These are phyloP conservation scores for Pyrrhoderma lamaoense DNA, from an alignment of 1,284 basidiomycete genomes.

Conservation along the genomic window DNA sequence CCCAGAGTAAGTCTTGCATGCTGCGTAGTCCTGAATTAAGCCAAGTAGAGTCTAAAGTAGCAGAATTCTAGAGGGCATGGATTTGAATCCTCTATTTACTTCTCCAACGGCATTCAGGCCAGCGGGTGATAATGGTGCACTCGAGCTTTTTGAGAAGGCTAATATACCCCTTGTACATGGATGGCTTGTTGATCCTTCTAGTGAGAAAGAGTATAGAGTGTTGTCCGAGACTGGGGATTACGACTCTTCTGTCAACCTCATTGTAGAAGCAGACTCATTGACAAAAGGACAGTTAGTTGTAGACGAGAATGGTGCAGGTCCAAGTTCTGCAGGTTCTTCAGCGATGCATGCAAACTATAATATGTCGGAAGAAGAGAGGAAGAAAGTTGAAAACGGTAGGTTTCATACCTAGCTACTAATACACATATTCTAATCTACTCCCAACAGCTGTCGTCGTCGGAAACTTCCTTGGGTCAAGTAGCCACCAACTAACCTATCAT, in stretches of 20 bases:
- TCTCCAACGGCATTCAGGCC: slow-evolving; percentile 60
- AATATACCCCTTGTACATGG: slow-evolving; percentile 81
- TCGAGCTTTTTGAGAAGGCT: slow-evolving; percentile 79
- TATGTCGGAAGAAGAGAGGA: slow-evolving; percentile 42
- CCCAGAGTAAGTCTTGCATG: slow-evolving; percentile 52
- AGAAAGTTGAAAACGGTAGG: slow-evolving; percentile 62
- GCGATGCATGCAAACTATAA: slow-evolving; percentile 13
- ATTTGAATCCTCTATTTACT: slow-evolving; percentile 79
- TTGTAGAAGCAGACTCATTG: slow-evolving; percentile 71
- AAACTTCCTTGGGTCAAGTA: slow-evolving; percentile 63
- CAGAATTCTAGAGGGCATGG: slow-evolving; percentile 58
- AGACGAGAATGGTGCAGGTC: slow-evolving; percentile 11
- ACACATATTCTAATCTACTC: background rate
- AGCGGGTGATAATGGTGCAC: slow-evolving; percentile 55
- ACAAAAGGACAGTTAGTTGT: slow-evolving; percentile 47
- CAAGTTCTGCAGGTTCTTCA: slow-evolving; percentile 9
- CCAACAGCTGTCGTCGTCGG: slow-evolving; percentile 57
- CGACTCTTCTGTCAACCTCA: slow-evolving; percentile 60
- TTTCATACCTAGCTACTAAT: background rate
- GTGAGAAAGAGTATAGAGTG: slow-evolving; percentile 45
- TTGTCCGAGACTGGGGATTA: slow-evolving; percentile 55
- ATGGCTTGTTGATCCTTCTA: slow-evolving; percentile 81
- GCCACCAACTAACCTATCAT: slow-evolving; percentile 82
- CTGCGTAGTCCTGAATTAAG: background rate
- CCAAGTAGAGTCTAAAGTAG: slow-evolving; percentile 1